A percentile compares a stretch with the other conserved stretches of the same genome.
These are phyloP conservation scores for Pelargonium cotyledonis DNA, from an alignment of 441 rosid species.

Conservation along the genomic window DNA sequence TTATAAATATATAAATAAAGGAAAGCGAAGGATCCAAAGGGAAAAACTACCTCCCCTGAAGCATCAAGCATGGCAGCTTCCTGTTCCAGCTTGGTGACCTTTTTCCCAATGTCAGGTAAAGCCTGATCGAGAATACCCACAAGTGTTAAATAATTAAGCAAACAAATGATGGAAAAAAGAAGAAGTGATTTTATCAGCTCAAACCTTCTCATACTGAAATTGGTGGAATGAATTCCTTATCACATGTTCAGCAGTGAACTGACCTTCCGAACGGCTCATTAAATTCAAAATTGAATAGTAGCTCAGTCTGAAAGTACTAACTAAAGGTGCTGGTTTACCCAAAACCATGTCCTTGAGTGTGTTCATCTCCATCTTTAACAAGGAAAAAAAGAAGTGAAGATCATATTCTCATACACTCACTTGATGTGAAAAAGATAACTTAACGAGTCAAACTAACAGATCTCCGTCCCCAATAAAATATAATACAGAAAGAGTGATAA, in stretches of 20 bases:
- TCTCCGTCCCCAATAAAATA: background rate
- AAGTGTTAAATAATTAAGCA: slow-evolving; percentile 16
- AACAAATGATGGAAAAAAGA: slow-evolving; percentile 7
- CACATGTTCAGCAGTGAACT: slow-evolving; percentile 94
- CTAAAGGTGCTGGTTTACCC: slow-evolving; percentile 97
- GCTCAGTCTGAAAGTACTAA: slow-evolving; percentile 95
- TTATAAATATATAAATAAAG: no score
- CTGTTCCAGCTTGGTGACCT: slow-evolving; percentile 76
- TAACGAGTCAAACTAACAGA: background rate
- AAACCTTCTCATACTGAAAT: slow-evolving; percentile 94
- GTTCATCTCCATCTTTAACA: slow-evolving; percentile 84
- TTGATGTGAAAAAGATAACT: slow-evolving; percentile 11
- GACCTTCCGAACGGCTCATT: slow-evolving; percentile 98
- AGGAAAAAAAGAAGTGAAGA: slow-evolving; percentile 10
- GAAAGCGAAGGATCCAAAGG: slow-evolving; percentile 7
- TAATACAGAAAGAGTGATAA: background rate
- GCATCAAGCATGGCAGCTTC: slow-evolving; percentile 87
- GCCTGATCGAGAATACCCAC: slow-evolving; percentile 38
- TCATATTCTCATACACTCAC: background rate
- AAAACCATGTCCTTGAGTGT: slow-evolving; percentile 84
- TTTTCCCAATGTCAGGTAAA: slow-evolving; percentile 75
- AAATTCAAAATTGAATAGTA: slow-evolving; percentile 93
- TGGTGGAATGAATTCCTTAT: slow-evolving; percentile 95
- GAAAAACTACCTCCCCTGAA: slow-evolving; percentile 69
- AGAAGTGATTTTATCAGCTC: slow-evolving; percentile 8